Base-by-base conservation (phyloP, 2,329 filamentous ascomycete genomes). In the Alternaria atra region DNA sequence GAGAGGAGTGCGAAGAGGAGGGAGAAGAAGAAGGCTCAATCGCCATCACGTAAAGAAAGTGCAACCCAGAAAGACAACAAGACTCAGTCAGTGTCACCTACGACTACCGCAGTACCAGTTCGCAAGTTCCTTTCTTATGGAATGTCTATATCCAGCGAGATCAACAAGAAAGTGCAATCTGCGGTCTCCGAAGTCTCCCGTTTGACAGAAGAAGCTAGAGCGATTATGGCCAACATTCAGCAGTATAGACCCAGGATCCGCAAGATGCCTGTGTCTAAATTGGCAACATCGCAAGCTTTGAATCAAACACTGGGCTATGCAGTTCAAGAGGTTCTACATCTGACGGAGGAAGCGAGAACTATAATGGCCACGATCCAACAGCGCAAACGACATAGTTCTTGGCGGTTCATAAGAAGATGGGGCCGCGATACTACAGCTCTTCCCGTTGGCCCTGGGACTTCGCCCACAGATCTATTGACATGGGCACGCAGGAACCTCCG, bases 161-260 rank as follows among this genome's bases (percentile, higher is more conserved):
- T 50, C 17, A 25, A 29, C 13, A 48, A 55, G 10, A 48, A 25
- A 15, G 6, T 37, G n/a, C 20, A 37, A 25, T 6, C 10, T 17
- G 37, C 15, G 6, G 9, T 34, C 12, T 30, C 27, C 15, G n/a
- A 55, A 43, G n/a, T 35, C 29, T 40, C 43, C 6, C n/a, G 56
- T 10, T 13, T 59, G 37, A 27, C 35, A 10, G 51, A 59, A 17
- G 56, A 59, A 15, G 52, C 35, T 2, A 44, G 56, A 34, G 13
- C 12, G 0, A n/a, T 23, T 29, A 35, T 55, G n/a, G 29, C 23
- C 6, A 13, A 10, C 7, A 29, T 55, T 17, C 52, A 39, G 17
- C 29, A 34, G 34, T 30, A 30, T 12, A 44, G 37, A 37, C 35
- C 27, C 2, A 29, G 30, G 35, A 37, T 50, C 20, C 46, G 46